A percentile compares a stretch with the other conserved stretches of the same genome.
Evolutionary conservation across 768 basidiomycete genomes (phyloP).

Genomic region (Mycena rebaudengoi): DNA sequence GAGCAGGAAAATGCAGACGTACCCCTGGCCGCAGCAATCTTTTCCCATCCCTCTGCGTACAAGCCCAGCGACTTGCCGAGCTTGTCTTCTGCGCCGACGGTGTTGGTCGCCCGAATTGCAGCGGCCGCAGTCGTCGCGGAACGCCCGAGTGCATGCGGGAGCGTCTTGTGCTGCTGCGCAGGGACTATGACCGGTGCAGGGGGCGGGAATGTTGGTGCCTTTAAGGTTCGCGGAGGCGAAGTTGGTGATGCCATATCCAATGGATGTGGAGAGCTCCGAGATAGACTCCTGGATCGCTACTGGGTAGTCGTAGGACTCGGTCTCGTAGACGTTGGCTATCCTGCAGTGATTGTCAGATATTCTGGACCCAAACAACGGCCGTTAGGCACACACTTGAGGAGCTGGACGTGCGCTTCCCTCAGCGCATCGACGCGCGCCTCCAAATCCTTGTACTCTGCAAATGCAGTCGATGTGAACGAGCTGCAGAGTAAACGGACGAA

Average conservation of each 20-base stretch:
- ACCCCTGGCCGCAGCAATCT: constrained; percentile 73
- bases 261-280: constrained; percentile 71
- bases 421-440: constrained; percentile 96
- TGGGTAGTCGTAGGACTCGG: constrained; percentile 90
- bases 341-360: constrained; percentile 45
- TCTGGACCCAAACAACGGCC: background rate
- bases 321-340: constrained; percentile 89
- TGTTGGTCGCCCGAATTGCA: constrained; percentile 52
- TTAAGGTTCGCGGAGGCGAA: constrained; percentile 91
- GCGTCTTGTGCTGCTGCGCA: constrained; percentile 86
- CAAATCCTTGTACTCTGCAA: constrained; percentile 94
- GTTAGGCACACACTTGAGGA: constrained; percentile 74
- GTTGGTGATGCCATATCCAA: constrained; percentile 79
- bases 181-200: constrained; percentile 66
- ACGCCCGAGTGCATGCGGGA: constrained; percentile 92
- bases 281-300: constrained; percentile 87
- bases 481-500: background rate
- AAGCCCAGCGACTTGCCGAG: constrained; percentile 80
- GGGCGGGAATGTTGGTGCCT: constrained; percentile 86
- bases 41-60: constrained; percentile 87
- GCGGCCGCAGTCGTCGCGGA: constrained; percentile 72
- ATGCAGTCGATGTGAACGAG: background rate
- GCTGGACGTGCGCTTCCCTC: constrained; percentile 72
- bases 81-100: constrained; percentile 64
- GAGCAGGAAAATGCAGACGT: background rate